Evolutionary conservation across 2,329 filamentous ascomycete genomes (phyloP), one percentile per base, ranked within the genome.

Genomic region (Davidsoniella neocaledoniae): DNA sequence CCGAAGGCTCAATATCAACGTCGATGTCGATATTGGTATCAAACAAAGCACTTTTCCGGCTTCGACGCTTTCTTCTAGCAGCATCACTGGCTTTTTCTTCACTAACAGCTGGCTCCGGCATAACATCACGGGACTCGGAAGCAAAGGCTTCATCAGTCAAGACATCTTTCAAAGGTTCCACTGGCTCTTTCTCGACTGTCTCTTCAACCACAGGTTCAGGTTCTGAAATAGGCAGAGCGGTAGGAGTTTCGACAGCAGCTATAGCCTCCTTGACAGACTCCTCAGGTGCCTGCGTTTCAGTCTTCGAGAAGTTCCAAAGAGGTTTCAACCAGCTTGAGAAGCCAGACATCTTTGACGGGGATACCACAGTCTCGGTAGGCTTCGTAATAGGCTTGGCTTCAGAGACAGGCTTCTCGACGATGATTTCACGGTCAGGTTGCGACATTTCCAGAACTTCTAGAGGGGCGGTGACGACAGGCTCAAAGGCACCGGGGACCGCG

Each of bases 31-130:
- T 10, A 19, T 50, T 36, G 2, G 9, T 23, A 29, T 46, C 25
- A 6, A 46, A 21, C 5, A 12, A 23, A 2, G 25, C 17, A 25
- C 19, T 9, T 33, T 38, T 47, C 6, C 33, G 49, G 21, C 39
- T 47, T 6, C 44, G 44, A 17, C 50, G 50, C 25, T 40, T 48
- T 40, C 48, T 52, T 14, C 38, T 21, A 37, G 50, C 45, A 8
- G 38, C 43, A 23, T 41, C 38, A 19, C 44, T 46, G 2, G 19
- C 21, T 38, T 14, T 39, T 46, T 46, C 19, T 10, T n/a, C 9
- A 14, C 41, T 37, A 7, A 25, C 25, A 4, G 40, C 10, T 25
- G 12, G n/a, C 40, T 21, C 19, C 8, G 40, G 40, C 12, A 25
- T 4, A 21, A 29, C 6, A 36, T 26, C 10, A 6, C 25, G 38